phyloP scores from a whole-genome alignment of 352 stramenopile species.

The Globisporangium lucens region DNA sequence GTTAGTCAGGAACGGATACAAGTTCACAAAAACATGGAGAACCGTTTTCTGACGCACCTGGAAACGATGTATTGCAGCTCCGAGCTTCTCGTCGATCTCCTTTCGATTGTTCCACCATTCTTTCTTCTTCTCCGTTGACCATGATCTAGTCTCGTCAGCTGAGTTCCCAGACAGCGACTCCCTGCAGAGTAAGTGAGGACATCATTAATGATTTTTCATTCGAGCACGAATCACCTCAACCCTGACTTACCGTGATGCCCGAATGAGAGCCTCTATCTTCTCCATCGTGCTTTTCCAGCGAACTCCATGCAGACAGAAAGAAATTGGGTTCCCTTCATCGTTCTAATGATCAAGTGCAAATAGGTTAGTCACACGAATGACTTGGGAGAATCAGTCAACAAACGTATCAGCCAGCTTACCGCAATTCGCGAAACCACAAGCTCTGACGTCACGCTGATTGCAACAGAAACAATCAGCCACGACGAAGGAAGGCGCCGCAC shows the following conservation, averaged over 20 bases:
- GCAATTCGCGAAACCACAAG: conserved; percentile 41
- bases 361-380: not conserved
- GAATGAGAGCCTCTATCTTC: conserved; percentile 50
- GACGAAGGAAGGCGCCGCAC: conserved; percentile 31
- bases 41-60: conserved; percentile 36
- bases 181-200: conserved; percentile 22
- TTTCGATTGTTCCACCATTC: conserved; percentile 74
- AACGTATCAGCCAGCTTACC: conserved; percentile 20
- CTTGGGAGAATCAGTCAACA: not conserved
- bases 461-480: conserved; percentile 45
- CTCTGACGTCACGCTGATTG: conserved; percentile 37
- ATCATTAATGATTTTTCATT: not conserved
- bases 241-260: conserved; percentile 50
- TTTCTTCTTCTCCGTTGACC: conserved; percentile 63
- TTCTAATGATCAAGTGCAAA: conserved; percentile 31
- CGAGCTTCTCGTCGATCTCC: conserved; percentile 47
- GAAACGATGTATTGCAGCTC: conserved; percentile 34
- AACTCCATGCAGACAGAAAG: conserved; percentile 44
- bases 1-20: not conserved
- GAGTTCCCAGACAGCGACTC: conserved; percentile 58
- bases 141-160: conserved; percentile 45
- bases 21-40: not conserved
- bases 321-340: conserved; percentile 34
- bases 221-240: not conserved
- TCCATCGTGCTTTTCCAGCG: conserved; percentile 37